These are phyloP conservation scores for Ogataea haglerorum DNA, from an alignment of 805 yeast species.

Conservation along the genomic window DNA sequence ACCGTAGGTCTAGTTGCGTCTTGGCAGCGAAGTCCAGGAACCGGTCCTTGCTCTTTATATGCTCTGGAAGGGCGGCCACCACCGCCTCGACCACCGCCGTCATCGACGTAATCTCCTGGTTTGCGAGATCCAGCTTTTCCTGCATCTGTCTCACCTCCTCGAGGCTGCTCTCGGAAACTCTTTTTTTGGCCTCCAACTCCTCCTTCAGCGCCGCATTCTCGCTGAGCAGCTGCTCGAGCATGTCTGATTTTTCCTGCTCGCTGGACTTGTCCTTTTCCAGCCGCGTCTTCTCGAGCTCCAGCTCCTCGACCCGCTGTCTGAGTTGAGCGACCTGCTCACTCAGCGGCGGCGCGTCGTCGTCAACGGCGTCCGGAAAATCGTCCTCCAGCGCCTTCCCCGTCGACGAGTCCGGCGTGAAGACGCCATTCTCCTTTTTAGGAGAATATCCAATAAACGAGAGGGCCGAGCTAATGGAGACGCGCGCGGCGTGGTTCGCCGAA, in stretches of 20 bases:
- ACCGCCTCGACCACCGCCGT: slow-evolving; percentile 2
- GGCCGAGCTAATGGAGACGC: slow-evolving; percentile 26
- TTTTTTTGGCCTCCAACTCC: neutral
- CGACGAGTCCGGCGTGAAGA: slow-evolving; percentile 20
- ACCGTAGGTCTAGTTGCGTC: neutral
- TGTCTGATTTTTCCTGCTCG: neutral
- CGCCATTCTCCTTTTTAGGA: slow-evolving; percentile 13
- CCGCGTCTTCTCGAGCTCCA: slow-evolving; percentile 3
- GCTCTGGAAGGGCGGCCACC: slow-evolving; percentile 9
- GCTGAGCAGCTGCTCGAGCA: neutral
- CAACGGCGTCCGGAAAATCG: neutral
- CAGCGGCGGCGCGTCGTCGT: slow-evolving; percentile 1
- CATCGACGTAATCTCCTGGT: slow-evolving; percentile 1
- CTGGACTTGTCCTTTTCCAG: slow-evolving; percentile 6
- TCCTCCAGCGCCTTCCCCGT: slow-evolving; percentile 13
- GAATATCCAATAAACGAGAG: slow-evolving; percentile 22
- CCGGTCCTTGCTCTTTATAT: slow-evolving; percentile 8
- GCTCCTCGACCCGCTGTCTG: slow-evolving; percentile 14
- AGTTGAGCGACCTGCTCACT: slow-evolving; percentile 12
- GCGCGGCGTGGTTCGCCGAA: slow-evolving; percentile 14
- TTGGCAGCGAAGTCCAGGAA: slow-evolving; percentile 5
- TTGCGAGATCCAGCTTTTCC: neutral
- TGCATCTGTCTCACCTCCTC: neutral
- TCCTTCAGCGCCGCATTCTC: neutral
- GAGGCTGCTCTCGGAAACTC: neutral